These are phyloP conservation scores for Fusarium xylarioides DNA, from an alignment of 2,329 filamentous ascomycete species.

Conservation along the genomic window DNA sequence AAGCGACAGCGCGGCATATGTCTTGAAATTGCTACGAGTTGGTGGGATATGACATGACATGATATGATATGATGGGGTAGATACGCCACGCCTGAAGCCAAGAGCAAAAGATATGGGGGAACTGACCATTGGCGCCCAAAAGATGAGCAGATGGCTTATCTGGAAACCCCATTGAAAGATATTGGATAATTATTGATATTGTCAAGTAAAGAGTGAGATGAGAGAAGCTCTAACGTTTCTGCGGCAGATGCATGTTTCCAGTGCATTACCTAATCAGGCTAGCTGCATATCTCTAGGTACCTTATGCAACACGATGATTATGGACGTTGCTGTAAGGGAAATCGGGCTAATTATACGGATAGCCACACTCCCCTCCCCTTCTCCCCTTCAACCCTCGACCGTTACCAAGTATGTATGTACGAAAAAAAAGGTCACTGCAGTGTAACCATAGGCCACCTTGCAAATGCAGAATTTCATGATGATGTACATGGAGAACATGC, in stretches of 20 bases:
- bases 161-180: constrained; percentile 55
- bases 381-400: background rate
- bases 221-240: constrained; percentile 23
- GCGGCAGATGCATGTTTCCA: constrained; percentile 24
- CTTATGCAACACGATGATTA: background rate
- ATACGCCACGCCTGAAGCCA: constrained; percentile 31
- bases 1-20: constrained; percentile 32
- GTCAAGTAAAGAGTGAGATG: constrained; percentile 1
- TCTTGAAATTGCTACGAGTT: constrained; percentile 2
- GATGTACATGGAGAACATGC: constrained; percentile 15
- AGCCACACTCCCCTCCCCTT: constrained; percentile 12
- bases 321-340: background rate
- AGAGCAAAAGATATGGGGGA: background rate
- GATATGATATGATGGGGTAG: background rate
- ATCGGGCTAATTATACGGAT: background rate
- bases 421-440: constrained; percentile 18
- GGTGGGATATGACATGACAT: background rate
- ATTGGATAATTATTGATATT: background rate
- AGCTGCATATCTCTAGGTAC: constrained; percentile 1
- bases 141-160: constrained; percentile 63
- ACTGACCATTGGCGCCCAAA: constrained; percentile 66
- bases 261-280: constrained; percentile 20
- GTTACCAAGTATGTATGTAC: background rate
- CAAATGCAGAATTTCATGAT: constrained; percentile 18
- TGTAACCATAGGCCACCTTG: constrained; percentile 26